phyloP scores from a whole-genome alignment of 257 asterid species.

The Solanum pinnatisectum region DNA sequence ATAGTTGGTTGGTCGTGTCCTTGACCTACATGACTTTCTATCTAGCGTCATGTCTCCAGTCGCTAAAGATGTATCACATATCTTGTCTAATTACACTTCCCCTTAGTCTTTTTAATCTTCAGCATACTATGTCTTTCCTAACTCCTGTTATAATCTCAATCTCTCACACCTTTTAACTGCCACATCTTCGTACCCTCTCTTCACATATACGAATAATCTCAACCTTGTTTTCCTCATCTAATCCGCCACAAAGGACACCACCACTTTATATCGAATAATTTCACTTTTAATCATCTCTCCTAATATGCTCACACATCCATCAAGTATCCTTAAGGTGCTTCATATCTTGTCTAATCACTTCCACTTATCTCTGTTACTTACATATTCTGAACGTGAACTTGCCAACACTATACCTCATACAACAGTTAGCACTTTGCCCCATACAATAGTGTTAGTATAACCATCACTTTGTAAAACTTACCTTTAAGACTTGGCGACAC shows the following conservation, averaged over 20 bases:
- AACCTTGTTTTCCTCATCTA: too few relatives aligned
- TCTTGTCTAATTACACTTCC: background rate
- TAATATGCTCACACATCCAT: background rate
- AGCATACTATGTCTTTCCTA: background rate
- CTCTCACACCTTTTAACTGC: background rate
- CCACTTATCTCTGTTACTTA: fast-evolving
- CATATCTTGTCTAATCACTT: background rate
- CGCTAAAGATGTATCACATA: background rate
- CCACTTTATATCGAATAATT: background rate
- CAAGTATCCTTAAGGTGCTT: too few relatives aligned
- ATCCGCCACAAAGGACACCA: background rate
- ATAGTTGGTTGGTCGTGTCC: background rate
- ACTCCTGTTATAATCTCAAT: background rate
- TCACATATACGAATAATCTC: background rate
- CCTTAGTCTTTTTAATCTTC: background rate
- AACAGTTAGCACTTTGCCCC: background rate
- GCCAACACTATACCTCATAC: background rate
- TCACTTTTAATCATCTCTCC: background rate
- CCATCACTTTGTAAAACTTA: background rate
- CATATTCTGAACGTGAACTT: background rate
- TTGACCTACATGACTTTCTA: background rate
- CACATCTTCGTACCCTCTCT: background rate
- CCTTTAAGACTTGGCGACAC: background rate
- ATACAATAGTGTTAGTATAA: background rate
- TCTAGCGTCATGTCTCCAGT: background rate